Evolutionary conservation across 2,329 filamentous ascomycete genomes (phyloP), one percentile per base, ranked within the genome.

Genomic region (Penicillium sp.): DNA sequence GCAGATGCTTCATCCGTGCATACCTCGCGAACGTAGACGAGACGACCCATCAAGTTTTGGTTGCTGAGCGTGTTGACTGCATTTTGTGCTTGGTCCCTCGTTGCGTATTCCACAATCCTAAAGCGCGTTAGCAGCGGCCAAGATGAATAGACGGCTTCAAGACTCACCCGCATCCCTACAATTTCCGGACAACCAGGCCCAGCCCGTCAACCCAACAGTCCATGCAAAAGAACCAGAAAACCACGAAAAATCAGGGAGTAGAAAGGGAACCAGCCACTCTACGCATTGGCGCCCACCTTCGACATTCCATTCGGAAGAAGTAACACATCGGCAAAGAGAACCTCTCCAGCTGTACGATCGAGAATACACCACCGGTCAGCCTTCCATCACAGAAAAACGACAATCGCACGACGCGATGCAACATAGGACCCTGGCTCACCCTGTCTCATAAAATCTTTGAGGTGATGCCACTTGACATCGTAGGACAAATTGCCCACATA

Each of bases 261-360:
- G 53, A 54, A 76, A 76, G 83, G 73, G 81, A 81, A 80, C 86
- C 87, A 87, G 81, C 84, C 85, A 83, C 80, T 83, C 86, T 85
- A 90, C 79, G 76, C 82, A 78, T 86, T 86, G 79, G 84, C 83
- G 89, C 87, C 88, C 90, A 97, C 91, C 91, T 98, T 98, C 87
- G 91, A 97, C 93, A 98, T 98, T 90, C 93, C 93, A 81, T 98
- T 98, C 67, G 93, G 93, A 84, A 98, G 89, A 73, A 95, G 80
- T 74, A 98, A 84, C 68, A 98, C 93, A 80, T 98, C 93, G 77
- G 93, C 93, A 77, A 95, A 98, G 76, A 97, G 83, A 71, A 98
- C 93, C 73, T 97, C 91, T 80, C 93, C 93, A 77, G 93, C 93
- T 97, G 73, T 59, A 65, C 54, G 26, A 48, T 50, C 33, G 40